Conservation (phyloP, 257 asterid species). For the Leonotis leonurus region DNA sequence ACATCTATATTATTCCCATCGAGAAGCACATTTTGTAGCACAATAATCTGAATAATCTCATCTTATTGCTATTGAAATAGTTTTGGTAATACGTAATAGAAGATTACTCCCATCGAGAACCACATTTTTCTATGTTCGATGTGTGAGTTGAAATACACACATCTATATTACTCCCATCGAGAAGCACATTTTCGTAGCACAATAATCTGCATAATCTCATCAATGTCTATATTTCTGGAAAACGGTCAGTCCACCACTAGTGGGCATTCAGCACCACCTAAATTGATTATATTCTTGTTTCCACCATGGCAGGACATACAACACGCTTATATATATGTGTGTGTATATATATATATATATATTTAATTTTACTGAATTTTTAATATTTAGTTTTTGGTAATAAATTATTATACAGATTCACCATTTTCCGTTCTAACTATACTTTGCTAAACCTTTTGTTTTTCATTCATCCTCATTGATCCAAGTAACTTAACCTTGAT, state of each 20-base stretch:
- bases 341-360: no score
- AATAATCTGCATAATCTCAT: no score
- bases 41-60: neutral
- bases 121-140: no score
- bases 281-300: no score
- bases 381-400: neutral
- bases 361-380: neutral
- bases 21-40: neutral
- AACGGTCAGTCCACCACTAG: neutral
- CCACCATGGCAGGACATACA: neutral
- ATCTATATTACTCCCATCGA: no score
- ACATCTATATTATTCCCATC: neutral
- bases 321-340: no score
- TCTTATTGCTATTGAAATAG: neutral
- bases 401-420: neutral
- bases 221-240: no score
- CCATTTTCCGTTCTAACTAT: neutral
- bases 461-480: slow-evolving; percentile 2
- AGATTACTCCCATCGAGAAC: no score
- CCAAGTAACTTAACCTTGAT: slow-evolving; percentile 18
- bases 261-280: no score
- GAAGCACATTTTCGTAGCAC: no score
- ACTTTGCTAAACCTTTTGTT: slow-evolving; percentile 10
- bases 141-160: no score
- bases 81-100: neutral